Evolutionary conservation across 2,329 filamentous ascomycete genomes (phyloP), one percentile per base, ranked within the genome.

Genomic region (Xylariaceae sp.): DNA sequence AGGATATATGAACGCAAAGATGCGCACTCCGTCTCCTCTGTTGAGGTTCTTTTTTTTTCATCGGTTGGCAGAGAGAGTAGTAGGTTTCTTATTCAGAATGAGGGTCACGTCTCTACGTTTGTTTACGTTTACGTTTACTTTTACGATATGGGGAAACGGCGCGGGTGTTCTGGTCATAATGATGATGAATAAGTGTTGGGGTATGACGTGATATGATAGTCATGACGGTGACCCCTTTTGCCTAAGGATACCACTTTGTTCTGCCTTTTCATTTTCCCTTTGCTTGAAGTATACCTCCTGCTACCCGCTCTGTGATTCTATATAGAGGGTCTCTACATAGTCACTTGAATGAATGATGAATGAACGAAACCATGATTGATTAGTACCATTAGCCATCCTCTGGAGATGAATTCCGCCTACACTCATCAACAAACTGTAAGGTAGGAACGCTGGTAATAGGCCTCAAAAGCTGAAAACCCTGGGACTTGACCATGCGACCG

Each of bases 1-100:
- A 88, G 73, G 80, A 82, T 62, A 77, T 86, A 57, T 71, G 52
- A 65, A 49, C 3, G 45, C 34, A 7, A 39, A 2, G 30, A 9
- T n/a, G 3, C 15, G 44, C 18, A 15, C 15, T 53, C 39, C 8
- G 39, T 13, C 10, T 30, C 18, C 3, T 35, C 23, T 51, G 49
- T 17, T 42, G 23, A 23, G 11, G 23, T 13, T 13, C 35, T 35
- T 35, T 18, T 55, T 30, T 30, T 5, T 30, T 30, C 2, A 18
- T 18, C 23, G 61, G 1, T 30, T 18, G 42, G 61, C 59, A 35
- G 23, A 49, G 49, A 7, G 49, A 13, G 15, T 10, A 51, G 15
- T 15, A 23, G 11, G 23, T 6, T 11, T n/a, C n/a, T 34, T n/a
- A 10, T 50, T 35, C 10, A n/a, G 11, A 34, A 5, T 7, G 49